Base-by-base conservation (phyloP, 1,284 basidiomycete species). In the Leccinum angustisporum region DNA sequence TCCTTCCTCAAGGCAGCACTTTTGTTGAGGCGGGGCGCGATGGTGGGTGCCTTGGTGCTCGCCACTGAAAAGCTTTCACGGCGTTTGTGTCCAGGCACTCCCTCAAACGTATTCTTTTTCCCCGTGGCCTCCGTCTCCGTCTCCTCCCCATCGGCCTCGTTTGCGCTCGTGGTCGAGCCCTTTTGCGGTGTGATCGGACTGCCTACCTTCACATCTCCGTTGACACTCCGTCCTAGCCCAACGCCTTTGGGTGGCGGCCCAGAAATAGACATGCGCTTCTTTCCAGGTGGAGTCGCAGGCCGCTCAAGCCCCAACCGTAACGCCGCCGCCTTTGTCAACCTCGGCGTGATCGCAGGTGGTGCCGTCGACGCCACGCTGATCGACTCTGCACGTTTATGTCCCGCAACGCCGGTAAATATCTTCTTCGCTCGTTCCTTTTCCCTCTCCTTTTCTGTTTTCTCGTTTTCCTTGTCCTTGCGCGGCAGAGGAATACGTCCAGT, bases 51-150 rank as follows among this genome's bases (percentile, higher is more conserved):
- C 64, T 63, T 69, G 6, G 82, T 81, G 63, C 86, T 88, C 14
- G 86, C 81, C 25, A 94, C 91, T 1, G 83, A 70, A 64, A 94
- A 86, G 11, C 83, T 83, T 71, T 91, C 88, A 38, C 88, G 77
- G 59, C 91, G 80, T 75, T 92, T 93, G 70, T 93, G 91, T 1
- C 92, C 92, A 2, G 91, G 91, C 2, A 92, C 86, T 38, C 90
- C 90, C 0, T 91, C 88, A 66, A 91, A 93, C 0, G 80, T 84
- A 31, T 73, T 74, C 58, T 75, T 76, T 55, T 56, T 67, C 48
- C 14, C 60, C 21, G 43, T 63, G 4, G 55, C 61, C 60, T 74
- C 75, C 6, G 73, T 77, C 59, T 74, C 71, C 43, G 72, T 76
- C 25, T 73, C 74, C 21, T 73, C 73, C 5, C 71, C 73, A 54